phyloP scores from a whole-genome alignment of 371 early-diverging fungal genomes.

The Batkoa obscura region DNA sequence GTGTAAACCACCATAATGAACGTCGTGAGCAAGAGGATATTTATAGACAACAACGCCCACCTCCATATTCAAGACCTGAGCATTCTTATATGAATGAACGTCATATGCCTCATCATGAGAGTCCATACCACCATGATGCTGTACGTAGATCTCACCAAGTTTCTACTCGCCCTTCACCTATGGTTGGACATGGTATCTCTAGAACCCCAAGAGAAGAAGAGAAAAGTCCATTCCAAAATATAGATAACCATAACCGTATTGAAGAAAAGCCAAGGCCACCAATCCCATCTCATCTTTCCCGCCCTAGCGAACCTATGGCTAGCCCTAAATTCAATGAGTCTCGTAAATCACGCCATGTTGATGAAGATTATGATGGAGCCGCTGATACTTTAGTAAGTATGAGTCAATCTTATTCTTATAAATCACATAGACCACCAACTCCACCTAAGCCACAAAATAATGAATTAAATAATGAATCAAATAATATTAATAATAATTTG shows the following conservation, averaged over 20 bases:
- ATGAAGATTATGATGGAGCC: slow-evolving; percentile 8
- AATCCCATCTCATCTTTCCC: background rate
- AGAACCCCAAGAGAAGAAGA: background rate
- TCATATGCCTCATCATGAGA: background rate
- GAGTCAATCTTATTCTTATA: background rate
- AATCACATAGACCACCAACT: no score
- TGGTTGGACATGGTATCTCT: background rate
- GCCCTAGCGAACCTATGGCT: background rate
- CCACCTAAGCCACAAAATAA: no score
- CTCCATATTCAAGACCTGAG: background rate
- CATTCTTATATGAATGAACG: background rate
- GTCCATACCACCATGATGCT: background rate
- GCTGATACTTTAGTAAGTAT: slow-evolving; percentile 4
- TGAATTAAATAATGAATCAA: no score
- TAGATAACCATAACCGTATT: background rate
- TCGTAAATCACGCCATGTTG: slow-evolving; percentile 1
- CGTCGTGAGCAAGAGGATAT: slow-evolving; percentile 2
- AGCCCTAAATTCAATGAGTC: background rate
- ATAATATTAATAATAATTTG: no score
- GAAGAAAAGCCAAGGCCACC: background rate
- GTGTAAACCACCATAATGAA: background rate
- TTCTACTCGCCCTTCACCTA: background rate
- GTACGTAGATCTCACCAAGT: background rate
- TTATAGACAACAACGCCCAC: background rate
- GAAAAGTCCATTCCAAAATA: background rate